These are phyloP conservation scores for Albophoma yamanashiensis DNA, from an alignment of 2,329 filamentous ascomycete genomes.

Conservation along the genomic window DNA sequence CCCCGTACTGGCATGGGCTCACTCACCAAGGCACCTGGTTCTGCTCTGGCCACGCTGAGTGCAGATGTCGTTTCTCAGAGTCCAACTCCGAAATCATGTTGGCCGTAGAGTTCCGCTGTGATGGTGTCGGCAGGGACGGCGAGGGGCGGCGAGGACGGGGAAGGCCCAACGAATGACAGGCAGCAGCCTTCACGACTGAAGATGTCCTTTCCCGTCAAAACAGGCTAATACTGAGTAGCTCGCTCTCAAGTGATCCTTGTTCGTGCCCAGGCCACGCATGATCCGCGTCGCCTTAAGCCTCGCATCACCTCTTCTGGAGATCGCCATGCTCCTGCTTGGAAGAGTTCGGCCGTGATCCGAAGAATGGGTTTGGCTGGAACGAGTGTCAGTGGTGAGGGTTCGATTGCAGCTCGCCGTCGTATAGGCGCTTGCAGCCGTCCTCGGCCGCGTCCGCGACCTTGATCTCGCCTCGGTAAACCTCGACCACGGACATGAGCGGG, in stretches of 20 bases:
- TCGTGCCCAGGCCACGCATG: neutral
- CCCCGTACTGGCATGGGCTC: no score
- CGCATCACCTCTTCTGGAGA: neutral
- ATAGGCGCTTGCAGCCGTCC: slow-evolving; percentile 25
- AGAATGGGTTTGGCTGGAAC: slow-evolving; percentile 36
- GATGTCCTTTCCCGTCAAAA: neutral
- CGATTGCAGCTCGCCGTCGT: slow-evolving; percentile 29
- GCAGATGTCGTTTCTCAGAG: neutral
- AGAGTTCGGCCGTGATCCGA: slow-evolving; percentile 25
- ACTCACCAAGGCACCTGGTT: no score
- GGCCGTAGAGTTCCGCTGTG: neutral
- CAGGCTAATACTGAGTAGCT: neutral
- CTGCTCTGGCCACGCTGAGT: no score
- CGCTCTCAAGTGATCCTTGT: neutral
- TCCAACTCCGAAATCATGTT: neutral
- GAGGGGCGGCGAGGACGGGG: neutral
- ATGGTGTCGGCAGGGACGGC: neutral
- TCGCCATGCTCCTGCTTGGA: slow-evolving; percentile 17
- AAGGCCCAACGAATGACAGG: neutral
- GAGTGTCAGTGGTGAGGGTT: slow-evolving; percentile 12
- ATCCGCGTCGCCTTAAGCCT: neutral
- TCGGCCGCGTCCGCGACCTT: slow-evolving; percentile 29
- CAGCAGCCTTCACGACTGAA: neutral
- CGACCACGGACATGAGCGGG: slow-evolving; percentile 47
- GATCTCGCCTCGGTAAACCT: slow-evolving; percentile 44